Evolutionary conservation across 805 yeast species (phyloP).

Genomic region (Kazachstania kunashirensis): DNA sequence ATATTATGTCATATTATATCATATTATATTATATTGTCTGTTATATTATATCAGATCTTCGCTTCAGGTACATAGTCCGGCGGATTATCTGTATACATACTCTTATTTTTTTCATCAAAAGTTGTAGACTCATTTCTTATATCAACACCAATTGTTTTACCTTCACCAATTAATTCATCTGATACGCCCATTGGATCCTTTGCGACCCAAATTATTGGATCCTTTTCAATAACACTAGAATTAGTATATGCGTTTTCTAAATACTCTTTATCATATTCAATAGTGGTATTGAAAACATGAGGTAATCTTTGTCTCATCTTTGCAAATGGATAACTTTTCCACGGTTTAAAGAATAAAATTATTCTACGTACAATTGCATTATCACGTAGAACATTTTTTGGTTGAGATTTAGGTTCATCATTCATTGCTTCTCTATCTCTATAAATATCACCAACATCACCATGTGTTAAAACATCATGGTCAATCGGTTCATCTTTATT

Average conservation of each 20-base stretch:
- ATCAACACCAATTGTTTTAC: constrained; percentile 42
- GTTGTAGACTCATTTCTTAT: constrained; percentile 50
- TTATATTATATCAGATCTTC: too few relatives aligned
- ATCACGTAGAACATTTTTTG: constrained; percentile 15
- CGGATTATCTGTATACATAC: constrained; percentile 52
- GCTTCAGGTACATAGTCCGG: constrained; percentile 46
- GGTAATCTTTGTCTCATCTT: constrained; percentile 34
- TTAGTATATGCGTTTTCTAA: constrained; percentile 26
- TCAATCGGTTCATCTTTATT: constrained; percentile 1
- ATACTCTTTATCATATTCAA: constrained; percentile 27
- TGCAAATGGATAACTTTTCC: constrained; percentile 37
- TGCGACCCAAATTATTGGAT: constrained; percentile 62
- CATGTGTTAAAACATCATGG: constrained; percentile 13
- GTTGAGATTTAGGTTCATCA: constrained; percentile 19
- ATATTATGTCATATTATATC: too few relatives aligned
- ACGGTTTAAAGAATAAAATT: constrained; percentile 39
- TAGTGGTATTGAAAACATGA: constrained; percentile 25
- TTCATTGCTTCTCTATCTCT: constrained; percentile 18
- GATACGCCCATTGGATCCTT: constrained; percentile 61
- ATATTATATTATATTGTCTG: too few relatives aligned
- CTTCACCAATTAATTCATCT: constrained; percentile 45
- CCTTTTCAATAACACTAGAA: constrained; percentile 22
- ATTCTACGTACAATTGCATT: constrained; percentile 13
- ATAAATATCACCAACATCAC: constrained; percentile 21
- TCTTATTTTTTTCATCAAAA: constrained; percentile 48